Conservation (phyloP, 2,329 filamentous ascomycete genomes). For the Plectosphaerella plurivora region DNA sequence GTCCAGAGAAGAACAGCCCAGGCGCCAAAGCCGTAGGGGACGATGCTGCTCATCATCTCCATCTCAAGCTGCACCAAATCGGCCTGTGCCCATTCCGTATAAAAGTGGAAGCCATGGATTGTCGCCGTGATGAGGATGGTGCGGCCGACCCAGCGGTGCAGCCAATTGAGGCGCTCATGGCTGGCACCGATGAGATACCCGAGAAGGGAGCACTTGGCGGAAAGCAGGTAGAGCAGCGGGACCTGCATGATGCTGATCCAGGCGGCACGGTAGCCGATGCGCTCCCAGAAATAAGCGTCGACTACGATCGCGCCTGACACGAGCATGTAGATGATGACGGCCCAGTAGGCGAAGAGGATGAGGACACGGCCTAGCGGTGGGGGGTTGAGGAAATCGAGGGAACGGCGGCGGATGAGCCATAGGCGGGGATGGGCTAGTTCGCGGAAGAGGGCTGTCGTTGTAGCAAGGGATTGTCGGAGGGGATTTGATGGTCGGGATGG, state of each 20-base stretch:
- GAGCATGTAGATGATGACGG: constrained; percentile 55
- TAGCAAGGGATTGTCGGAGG: constrained; percentile 50
- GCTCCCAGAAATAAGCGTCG: constrained; percentile 57
- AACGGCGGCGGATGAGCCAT: constrained; percentile 35
- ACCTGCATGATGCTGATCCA: constrained; percentile 64
- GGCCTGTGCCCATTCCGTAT: constrained; percentile 56
- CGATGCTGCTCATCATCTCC: constrained; percentile 52
- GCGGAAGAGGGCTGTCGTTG: constrained; percentile 51
- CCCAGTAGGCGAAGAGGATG: constrained; percentile 52
- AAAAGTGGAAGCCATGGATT: constrained; percentile 68
- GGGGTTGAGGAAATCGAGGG: constrained; percentile 52
- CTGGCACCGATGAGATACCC: constrained; percentile 57
- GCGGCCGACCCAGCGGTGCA: constrained; percentile 68
- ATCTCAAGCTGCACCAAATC: constrained; percentile 58
- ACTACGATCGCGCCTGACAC: constrained; percentile 36
- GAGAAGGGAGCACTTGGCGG: constrained; percentile 54
- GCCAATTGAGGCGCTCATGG: constrained; percentile 68
- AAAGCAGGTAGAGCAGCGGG: constrained; percentile 58
- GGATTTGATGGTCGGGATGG: constrained; percentile 46
- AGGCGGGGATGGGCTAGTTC: constrained; percentile 54
- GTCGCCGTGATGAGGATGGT: constrained; percentile 65
- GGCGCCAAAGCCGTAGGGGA: constrained; percentile 24
- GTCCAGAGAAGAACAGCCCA: constrained; percentile 20
- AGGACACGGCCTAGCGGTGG: constrained; percentile 52
- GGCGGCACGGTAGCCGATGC: constrained; percentile 62